These are phyloP conservation scores for Puccinia polysora DNA, from an alignment of 1,284 basidiomycete genomes.

Conservation along the genomic window DNA sequence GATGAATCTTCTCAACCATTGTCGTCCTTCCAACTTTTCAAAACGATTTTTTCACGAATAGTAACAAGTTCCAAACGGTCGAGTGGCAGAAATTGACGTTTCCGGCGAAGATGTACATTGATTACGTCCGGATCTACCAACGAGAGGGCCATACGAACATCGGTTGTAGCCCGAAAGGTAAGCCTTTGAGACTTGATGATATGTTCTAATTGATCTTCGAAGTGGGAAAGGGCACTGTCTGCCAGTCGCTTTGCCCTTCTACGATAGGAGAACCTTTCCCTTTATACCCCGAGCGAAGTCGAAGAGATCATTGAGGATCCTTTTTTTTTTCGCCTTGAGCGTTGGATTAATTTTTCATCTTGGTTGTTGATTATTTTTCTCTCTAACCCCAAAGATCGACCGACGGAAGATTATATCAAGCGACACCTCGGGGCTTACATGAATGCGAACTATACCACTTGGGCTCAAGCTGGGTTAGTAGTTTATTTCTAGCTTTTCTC, in stretches of 20 bases:
- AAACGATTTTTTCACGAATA: background rate
- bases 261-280: too few species aligned
- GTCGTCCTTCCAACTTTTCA: background rate
- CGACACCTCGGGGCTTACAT: slow-evolving; percentile 50
- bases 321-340: background rate
- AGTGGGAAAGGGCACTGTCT: too few species aligned
- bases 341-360: too few species aligned
- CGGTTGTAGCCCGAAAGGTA: slow-evolving; percentile 38
- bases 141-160: slow-evolving; percentile 38
- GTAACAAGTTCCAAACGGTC: slow-evolving; percentile 40
- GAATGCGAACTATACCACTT: slow-evolving; percentile 51
- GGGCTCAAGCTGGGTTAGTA: slow-evolving; percentile 45
- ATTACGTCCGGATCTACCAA: slow-evolving; percentile 81
- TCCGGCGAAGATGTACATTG: slow-evolving; percentile 68
- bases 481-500: background rate
- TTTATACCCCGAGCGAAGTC: too few species aligned
- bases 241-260: too few species aligned
- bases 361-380: background rate
- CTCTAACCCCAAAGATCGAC: slow-evolving; percentile 39
- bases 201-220: background rate
- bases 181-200: background rate
- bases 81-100: slow-evolving; percentile 55
- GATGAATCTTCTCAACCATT: background rate
- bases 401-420: slow-evolving; percentile 51
- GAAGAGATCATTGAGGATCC: too few species aligned